Conservation (phyloP, 1,139 yeast species). For the Yamadazyma sp. region DNA sequence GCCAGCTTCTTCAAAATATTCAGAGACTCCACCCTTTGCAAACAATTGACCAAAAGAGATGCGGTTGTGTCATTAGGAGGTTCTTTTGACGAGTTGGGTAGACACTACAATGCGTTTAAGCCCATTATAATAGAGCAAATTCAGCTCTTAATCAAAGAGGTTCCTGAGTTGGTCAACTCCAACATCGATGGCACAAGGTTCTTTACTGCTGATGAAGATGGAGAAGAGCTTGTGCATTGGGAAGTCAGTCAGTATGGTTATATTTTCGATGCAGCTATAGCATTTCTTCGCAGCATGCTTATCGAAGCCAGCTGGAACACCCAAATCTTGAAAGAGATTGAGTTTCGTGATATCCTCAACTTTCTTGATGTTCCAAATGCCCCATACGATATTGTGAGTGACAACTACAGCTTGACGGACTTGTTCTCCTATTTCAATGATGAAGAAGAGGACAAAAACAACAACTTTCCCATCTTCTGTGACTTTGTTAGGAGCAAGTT, state of each 20-base stretch:
- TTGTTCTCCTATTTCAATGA: conserved; percentile 58
- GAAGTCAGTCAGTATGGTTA: conserved; percentile 44
- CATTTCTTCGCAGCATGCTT: conserved; percentile 47
- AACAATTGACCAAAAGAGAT: conserved; percentile 41
- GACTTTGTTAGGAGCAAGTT: conserved; percentile 16
- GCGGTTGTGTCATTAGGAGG: conserved; percentile 58
- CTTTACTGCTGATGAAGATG: conserved; percentile 39
- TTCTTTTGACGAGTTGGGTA: conserved; percentile 75
- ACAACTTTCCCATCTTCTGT: conserved; percentile 34
- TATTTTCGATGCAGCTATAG: conserved; percentile 47
- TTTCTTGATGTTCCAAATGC: conserved; percentile 46
- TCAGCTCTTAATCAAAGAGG: conserved; percentile 42
- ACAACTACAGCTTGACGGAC: conserved; percentile 57
- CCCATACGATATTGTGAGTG: conserved; percentile 60
- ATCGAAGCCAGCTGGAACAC: conserved; percentile 54
- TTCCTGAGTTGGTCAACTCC: conserved; percentile 40
- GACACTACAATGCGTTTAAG: conserved; percentile 78
- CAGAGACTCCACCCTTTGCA: conserved; percentile 47
- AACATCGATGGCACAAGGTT: conserved; percentile 41
- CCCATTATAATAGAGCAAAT: conserved; percentile 57
- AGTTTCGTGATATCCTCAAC: conserved; percentile 44
- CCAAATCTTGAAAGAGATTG: conserved; percentile 38
- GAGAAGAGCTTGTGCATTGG: conserved; percentile 53
- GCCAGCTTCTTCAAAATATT: conserved; percentile 53
- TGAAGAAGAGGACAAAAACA: conserved; percentile 16